Percentiles rank a stretch among this genome's conserved stretches.
These are phyloP conservation scores for Viola odorata DNA, from an alignment of 345 rosid species.

Conservation along the genomic window DNA sequence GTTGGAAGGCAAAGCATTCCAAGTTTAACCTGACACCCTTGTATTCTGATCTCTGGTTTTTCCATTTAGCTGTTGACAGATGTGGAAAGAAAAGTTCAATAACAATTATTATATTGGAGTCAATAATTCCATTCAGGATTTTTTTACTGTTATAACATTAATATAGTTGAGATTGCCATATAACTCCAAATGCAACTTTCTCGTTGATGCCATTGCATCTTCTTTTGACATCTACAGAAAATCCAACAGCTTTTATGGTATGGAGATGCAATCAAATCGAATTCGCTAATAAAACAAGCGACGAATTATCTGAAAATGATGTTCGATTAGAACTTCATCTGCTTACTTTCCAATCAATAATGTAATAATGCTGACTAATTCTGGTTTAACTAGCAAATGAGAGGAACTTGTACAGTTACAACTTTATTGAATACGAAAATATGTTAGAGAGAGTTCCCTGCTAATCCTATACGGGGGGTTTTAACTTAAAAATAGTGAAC, in stretches of 20 bases:
- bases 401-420: constrained; percentile 4
- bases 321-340: background rate
- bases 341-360: constrained; percentile 8
- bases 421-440: constrained; percentile 3
- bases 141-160: background rate
- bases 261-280: background rate
- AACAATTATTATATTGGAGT: too few relatives aligned
- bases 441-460: constrained; percentile 7
- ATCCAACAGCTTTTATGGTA: background rate
- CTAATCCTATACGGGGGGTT: background rate
- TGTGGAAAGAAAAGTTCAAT: too few relatives aligned
- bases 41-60: too few relatives aligned
- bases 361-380: background rate
- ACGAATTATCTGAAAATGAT: background rate
- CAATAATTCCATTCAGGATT: too few relatives aligned
- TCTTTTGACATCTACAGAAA: background rate
- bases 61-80: too few relatives aligned
- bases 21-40: too few relatives aligned
- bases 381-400: constrained; percentile 20
- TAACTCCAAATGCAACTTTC: background rate
- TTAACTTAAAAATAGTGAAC: constrained; percentile 5
- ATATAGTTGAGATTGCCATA: background rate
- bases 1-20: too few relatives aligned
- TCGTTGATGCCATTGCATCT: background rate
- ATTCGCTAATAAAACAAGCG: background rate